Base-by-base conservation (phyloP, 2,329 filamentous ascomycete genomes). In the Sphaerulina musiva region DNA sequence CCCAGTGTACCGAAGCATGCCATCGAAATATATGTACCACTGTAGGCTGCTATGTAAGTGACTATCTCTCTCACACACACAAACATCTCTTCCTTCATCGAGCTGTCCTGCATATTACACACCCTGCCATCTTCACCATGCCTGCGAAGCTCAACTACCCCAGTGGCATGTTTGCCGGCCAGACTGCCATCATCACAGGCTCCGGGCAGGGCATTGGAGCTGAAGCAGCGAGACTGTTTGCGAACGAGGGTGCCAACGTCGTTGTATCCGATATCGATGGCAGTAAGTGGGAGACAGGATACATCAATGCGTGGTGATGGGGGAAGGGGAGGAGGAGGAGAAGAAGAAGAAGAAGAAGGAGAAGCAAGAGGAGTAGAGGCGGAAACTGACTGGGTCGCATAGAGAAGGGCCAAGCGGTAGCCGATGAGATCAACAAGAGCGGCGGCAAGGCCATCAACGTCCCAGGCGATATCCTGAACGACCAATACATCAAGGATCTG, bases 211-310 rank as follows among this genome's bases (percentile, higher is more conserved):
- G 90, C 56, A 95, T 95, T 69, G 90, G 89, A 23, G 90, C 89
- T 29, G 90, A 95, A 73, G 79, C 85, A 32, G 89, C 89, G 6
- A 79, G 84, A 8, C 74, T 95, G 2, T 95, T 95, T 66, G 89
- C 64, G 10, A 92, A 90, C 56, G 89, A 95, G 72, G 90, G 90
- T 23, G 89, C 89, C 12, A 89, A 85, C 68, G 89, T 95, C 0
- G 76, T 95, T 9, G 77, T 95, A 44, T 85, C 87, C 23, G 90
- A 95, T 72, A 89, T 95, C 57, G 90, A 95, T 71, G 80, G 72
- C 36, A 74, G 85, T 87, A 67, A 55, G 78, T 48, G 43, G 31
- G 44, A 39, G 31, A 44, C 20, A 47, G 43, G n/a, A 7, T 20
- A 34, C 8, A 17, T 29, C 34, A n/a, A 26, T 4, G 26, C 6